A percentile compares a stretch with the other conserved stretches of the same genome.
These are phyloP conservation scores for Solanum sitiens DNA, from an alignment of 257 asterid species.

Conservation along the genomic window DNA sequence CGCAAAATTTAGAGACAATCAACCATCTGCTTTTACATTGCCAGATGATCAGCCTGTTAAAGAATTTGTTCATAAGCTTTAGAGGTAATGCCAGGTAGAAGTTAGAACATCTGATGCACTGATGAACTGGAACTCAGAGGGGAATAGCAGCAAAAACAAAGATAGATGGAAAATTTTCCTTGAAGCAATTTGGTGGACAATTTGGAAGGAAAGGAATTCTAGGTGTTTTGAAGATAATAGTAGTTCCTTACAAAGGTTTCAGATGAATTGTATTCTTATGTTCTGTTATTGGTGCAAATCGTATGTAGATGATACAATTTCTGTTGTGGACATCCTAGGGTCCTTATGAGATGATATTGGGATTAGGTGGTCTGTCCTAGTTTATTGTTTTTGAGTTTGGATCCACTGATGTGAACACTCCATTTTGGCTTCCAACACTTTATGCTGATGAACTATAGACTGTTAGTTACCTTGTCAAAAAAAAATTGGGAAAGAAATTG, in stretches of 20 bases:
- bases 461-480: not conserved
- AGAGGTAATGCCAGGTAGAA: not conserved
- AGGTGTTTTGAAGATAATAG: not conserved
- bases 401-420: not conserved
- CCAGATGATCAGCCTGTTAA: not conserved
- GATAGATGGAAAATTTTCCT: not conserved
- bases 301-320: not conserved
- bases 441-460: not conserved
- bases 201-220: not conserved
- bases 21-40: not conserved
- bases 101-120: not conserved
- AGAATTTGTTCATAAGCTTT: not conserved
- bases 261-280: not conserved
- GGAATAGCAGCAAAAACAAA: not conserved
- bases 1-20: not conserved
- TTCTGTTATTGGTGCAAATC: not conserved
- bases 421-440: not conserved
- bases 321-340: not conserved
- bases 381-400: not conserved
- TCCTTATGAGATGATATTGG: not conserved
- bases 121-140: not conserved
- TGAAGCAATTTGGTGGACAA: not conserved
- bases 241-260: not conserved
- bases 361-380: not conserved
- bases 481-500: not conserved